phyloP scores from a whole-genome alignment of 805 yeast genomes.

The Starmerella bombi region DNA sequence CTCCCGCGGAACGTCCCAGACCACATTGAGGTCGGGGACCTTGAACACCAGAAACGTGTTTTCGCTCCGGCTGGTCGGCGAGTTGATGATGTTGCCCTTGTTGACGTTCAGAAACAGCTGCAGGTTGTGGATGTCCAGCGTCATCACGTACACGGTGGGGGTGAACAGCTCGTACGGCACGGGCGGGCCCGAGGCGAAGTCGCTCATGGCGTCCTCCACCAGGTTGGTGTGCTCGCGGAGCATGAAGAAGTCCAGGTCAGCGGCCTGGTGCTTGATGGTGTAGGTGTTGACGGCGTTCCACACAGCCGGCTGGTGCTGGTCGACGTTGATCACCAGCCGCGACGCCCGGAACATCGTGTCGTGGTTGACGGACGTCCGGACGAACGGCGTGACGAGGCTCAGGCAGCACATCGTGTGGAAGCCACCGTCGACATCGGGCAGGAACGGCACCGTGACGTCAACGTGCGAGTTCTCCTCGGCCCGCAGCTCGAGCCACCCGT shows the following conservation, averaged over 20 bases:
- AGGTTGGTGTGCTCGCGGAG: constrained; percentile 72
- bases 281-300: constrained; percentile 76
- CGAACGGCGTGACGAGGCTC: constrained; percentile 43
- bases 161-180: constrained; percentile 63
- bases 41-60: constrained; percentile 64
- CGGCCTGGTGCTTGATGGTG: constrained; percentile 43
- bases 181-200: constrained; percentile 55
- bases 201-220: constrained; percentile 57
- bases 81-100: constrained; percentile 75
- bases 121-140: constrained; percentile 47
- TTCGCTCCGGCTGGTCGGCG: constrained; percentile 71
- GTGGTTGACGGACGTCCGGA: constrained; percentile 79
- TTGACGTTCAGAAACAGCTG: constrained; percentile 64
- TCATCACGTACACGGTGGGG: constrained; percentile 50
- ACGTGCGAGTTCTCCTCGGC: constrained; percentile 42
- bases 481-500: constrained; percentile 84
- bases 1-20: constrained; percentile 45
- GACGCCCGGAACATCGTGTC: constrained; percentile 58
- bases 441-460: constrained; percentile 27
- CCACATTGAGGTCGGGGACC: constrained; percentile 43
- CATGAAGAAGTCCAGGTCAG: constrained; percentile 45
- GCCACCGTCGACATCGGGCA: constrained; percentile 37
- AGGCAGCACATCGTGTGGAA: constrained; percentile 37
- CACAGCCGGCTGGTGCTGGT: constrained; percentile 54
- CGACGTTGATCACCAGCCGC: constrained; percentile 40